Percentiles rank a stretch among this genome's conserved stretches.
These are phyloP conservation scores for Diaporthe sp. DNA, from an alignment of 2,329 filamentous ascomycete species.

Conservation along the genomic window DNA sequence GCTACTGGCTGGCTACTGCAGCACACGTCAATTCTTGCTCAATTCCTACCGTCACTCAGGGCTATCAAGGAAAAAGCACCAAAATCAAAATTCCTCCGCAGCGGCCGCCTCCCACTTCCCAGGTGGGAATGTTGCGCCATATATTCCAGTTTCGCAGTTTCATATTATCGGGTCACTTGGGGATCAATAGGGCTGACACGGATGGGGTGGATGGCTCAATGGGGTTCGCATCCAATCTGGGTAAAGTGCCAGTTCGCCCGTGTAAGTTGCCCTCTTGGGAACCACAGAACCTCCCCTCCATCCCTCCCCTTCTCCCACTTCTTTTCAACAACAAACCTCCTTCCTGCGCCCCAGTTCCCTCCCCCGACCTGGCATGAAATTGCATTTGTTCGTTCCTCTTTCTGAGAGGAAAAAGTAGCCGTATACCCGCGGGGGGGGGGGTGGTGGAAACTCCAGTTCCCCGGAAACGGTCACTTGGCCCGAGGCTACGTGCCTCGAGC, in stretches of 20 bases:
- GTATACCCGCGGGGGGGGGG: too few species aligned
- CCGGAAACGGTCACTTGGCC: slow-evolving; percentile 16
- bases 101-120: background rate
- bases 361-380: background rate
- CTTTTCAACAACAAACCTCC: background rate
- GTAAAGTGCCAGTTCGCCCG: slow-evolving; percentile 31
- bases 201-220: slow-evolving; percentile 7
- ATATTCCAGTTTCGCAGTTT: slow-evolving; percentile 5
- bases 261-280: slow-evolving; percentile 36
- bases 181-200: slow-evolving; percentile 25
- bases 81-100: background rate
- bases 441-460: background rate
- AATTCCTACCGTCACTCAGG: background rate
- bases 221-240: slow-evolving; percentile 29
- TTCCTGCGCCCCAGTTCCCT: background rate
- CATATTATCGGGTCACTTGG: slow-evolving; percentile 13
- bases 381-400: background rate
- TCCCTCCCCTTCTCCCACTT: background rate
- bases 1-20: too few species aligned
- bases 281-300: background rate
- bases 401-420: background rate
- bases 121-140: background rate
- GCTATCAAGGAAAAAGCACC: background rate
- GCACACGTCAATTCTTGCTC: background rate
- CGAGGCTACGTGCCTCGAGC: background rate